phyloP scores from a whole-genome alignment of 768 basidiomycete genomes.

The Cubamyces lactineus region DNA sequence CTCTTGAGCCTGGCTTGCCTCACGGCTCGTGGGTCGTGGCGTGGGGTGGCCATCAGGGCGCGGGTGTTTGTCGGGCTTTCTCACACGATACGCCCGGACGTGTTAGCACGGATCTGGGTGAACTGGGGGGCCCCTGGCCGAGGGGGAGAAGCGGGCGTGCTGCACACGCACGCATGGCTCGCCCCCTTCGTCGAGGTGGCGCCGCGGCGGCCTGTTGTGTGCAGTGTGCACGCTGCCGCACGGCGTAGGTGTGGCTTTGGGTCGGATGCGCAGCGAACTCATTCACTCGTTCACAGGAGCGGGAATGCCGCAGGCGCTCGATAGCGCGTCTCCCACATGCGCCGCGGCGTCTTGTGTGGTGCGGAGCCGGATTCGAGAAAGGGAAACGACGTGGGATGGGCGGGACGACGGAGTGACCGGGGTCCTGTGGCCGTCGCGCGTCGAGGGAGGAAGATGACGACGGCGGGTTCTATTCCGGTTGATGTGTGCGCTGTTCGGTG shows the following conservation, averaged over 20 bases:
- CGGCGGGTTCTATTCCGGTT: constrained; percentile 15
- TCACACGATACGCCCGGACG: constrained; percentile 12
- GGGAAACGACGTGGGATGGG: constrained; percentile 1
- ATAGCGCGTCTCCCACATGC: neutral
- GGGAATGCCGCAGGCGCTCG: constrained; percentile 9
- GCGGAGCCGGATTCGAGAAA: neutral
- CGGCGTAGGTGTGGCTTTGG: no score
- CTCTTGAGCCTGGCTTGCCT: neutral
- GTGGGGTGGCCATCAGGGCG: neutral
- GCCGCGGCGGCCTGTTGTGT: constrained; percentile 10
- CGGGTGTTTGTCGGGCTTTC: constrained; percentile 22
- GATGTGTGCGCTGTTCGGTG: constrained; percentile 21
- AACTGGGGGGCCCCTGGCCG: no score
- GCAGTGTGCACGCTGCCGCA: constrained; percentile 2
- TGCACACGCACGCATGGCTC: constrained; percentile 6
- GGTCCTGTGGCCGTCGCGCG: constrained; percentile 4
- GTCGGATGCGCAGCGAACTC: neutral
- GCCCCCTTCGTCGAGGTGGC: neutral
- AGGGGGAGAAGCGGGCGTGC: neutral
- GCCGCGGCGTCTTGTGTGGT: neutral
- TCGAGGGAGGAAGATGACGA: no score
- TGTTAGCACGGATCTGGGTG: neutral
- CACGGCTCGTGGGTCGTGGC: neutral
- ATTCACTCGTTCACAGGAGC: constrained; percentile 2
- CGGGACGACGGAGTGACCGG: constrained; percentile 2